Evolutionary conservation across 2,329 filamentous ascomycete species (phyloP), one percentile per base, ranked within the genome.

Genomic region (Neofusicoccum cordaticola): DNA sequence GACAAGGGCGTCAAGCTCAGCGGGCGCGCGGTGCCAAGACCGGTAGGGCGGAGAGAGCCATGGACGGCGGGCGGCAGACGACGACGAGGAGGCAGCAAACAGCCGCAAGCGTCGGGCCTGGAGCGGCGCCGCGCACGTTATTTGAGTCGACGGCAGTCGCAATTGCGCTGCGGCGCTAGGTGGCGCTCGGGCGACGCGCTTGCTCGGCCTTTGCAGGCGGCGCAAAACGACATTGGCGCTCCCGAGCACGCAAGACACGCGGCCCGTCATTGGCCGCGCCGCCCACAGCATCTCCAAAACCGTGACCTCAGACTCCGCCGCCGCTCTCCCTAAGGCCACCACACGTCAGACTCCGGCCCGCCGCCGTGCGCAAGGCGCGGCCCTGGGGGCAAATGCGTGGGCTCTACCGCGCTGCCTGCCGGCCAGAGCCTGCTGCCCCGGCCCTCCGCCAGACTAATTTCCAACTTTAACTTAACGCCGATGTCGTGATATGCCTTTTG

Each of bases 241-340:
- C 51, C 34, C 52, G 52, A 64, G 62, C 62, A 64, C 62, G 62
- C 62, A 64, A 64, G 51, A 57, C 51, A 34, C 42, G 17, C 62
- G 51, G 22, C 52, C 22, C 42, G 42, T 19, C 44, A 64, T 64
- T 64, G 62, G 62, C 51, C 44, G 9, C 15, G 2, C 3, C 35
- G 34, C 44, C 52, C 62, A 42, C 27, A 44, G 47, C 48, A 17
- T 15, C 41, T 47, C 56, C 56, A 47, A 35, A 45, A 47, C 42
- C 56, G 56, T 52, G 50, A 52, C 50, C 50, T 52, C 50, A 57
- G 52, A 39, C 58, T 62, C 58, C 58, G 58, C 58, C 37, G 45
- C 22, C 58, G 8, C 37, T 15, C 44, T 61, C 42, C 35, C 37
- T 51, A 31, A 50, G 58, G 44, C 58, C 45, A 42, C 58, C 58